Evolutionary conservation across 2,329 filamentous ascomycete genomes (phyloP).

Genomic region (Akanthomyces uredinophilus): DNA sequence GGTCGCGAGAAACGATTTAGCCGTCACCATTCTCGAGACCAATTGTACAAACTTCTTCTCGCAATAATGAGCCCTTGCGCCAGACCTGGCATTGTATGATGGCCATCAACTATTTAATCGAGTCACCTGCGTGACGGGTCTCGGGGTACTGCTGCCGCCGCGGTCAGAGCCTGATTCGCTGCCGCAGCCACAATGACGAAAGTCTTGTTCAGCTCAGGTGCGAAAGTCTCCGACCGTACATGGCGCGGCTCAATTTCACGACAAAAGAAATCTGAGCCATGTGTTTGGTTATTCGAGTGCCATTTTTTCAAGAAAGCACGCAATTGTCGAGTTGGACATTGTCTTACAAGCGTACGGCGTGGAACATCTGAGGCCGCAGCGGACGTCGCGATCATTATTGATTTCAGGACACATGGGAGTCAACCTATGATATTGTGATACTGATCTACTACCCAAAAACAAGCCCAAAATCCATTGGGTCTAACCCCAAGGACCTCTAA

Average conservation of each 20-base stretch:
- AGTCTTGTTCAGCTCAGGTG: too few relatives aligned
- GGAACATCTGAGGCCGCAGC: too few relatives aligned
- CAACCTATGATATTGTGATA: not conserved
- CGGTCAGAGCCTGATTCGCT: not conserved
- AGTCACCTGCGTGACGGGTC: not conserved
- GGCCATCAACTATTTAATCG: not conserved
- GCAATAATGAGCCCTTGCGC: not conserved
- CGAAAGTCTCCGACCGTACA: too few relatives aligned
- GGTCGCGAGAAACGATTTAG: not conserved
- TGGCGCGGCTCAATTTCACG: too few relatives aligned
- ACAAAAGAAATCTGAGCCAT: too few relatives aligned
- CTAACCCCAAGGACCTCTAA: conserved; percentile 14
- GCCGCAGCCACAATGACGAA: not conserved
- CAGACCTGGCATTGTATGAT: not conserved
- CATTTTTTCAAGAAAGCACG: too few relatives aligned
- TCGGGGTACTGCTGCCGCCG: not conserved
- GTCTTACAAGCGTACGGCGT: not conserved
- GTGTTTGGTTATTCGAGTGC: too few relatives aligned
- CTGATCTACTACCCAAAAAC: not conserved
- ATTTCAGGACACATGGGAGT: too few relatives aligned
- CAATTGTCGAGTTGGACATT: not conserved
- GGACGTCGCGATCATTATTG: too few relatives aligned
- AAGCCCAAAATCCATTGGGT: not conserved
- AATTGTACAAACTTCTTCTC: not conserved
- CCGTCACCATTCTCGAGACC: not conserved